Evolutionary conservation across 83 land plant species (phyloP).

Genomic region (Isoetes engelmannii): DNA sequence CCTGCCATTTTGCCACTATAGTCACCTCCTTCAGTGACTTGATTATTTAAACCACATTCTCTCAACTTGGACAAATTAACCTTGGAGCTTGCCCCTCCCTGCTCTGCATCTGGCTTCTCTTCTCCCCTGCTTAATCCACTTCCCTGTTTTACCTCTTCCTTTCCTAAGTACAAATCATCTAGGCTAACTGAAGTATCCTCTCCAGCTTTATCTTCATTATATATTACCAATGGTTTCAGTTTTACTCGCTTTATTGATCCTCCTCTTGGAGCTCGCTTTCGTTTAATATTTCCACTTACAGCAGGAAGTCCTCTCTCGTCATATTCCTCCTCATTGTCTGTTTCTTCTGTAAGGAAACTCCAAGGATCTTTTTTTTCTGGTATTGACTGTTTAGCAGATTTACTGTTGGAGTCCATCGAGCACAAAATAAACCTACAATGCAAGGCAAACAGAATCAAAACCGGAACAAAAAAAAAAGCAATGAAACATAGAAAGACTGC

Average conservation of each 20-base stretch:
- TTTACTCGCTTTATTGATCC: background rate
- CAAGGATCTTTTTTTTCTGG: background rate
- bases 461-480: no score
- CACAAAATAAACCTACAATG: no score
- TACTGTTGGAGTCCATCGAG: no score
- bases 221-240: background rate
- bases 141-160: slow-evolving; percentile 2
- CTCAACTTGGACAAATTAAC: background rate
- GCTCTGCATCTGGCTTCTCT: background rate
- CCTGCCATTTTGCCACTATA: background rate
- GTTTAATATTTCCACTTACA: background rate
- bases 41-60: background rate
- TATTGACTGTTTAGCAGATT: no score
- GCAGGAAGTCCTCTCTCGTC: slow-evolving; percentile 2
- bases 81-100: background rate
- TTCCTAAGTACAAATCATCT: background rate
- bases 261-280: slow-evolving; percentile 12
- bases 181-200: background rate
- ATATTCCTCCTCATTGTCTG: slow-evolving; percentile 1
- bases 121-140: background rate
- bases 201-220: background rate
- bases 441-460: no score
- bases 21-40: background rate
- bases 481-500: no score
- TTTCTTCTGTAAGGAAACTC: background rate